Evolutionary conservation across 768 basidiomycete genomes (phyloP).

Genomic region (Myochromella boudieri): DNA sequence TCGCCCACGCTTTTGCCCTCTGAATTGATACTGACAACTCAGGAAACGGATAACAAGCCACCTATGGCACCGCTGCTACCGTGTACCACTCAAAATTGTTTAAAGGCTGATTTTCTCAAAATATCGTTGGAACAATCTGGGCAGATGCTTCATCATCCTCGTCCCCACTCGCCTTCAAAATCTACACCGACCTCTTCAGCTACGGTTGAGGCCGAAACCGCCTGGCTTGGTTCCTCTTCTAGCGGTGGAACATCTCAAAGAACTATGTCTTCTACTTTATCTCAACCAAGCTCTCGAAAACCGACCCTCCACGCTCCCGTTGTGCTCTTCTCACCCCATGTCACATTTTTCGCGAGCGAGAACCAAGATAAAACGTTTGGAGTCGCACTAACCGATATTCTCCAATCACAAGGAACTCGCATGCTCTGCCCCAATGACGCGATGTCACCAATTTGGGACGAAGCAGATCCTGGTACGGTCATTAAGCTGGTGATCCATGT

Average conservation of each 20-base stretch:
- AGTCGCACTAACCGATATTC: neutral
- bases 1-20: too few species aligned
- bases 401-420: neutral
- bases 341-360: neutral
- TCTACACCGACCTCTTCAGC: neutral
- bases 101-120: neutral
- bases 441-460: neutral
- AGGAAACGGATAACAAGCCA: neutral
- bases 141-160: neutral
- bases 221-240: too few species aligned
- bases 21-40: too few species aligned
- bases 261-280: too few species aligned
- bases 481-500: slow-evolving; percentile 2
- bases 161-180: too few species aligned
- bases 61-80: neutral
- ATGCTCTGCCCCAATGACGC: neutral
- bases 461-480: neutral
- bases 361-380: neutral
- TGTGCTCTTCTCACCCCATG: neutral
- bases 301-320: neutral
- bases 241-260: too few species aligned
- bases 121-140: neutral
- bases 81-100: neutral
- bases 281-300: too few species aligned
- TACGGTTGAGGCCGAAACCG: too few species aligned